Evolutionary conservation across 192 early-diverging fungal species (phyloP).

Genomic region (Entomortierella parvispora): DNA sequence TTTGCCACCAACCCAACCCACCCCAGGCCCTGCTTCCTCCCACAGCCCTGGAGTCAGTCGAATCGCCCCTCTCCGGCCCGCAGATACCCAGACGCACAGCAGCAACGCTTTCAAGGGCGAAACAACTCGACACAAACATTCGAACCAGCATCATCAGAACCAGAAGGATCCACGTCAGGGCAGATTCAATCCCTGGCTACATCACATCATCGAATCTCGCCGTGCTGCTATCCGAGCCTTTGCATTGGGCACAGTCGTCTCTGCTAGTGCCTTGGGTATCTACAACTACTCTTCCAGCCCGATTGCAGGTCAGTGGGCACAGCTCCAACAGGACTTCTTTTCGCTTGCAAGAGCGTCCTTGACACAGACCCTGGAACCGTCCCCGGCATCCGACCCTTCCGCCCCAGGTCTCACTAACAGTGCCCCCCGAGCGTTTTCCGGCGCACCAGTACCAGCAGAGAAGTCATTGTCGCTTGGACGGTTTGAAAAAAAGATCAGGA

Average conservation of each 20-base stretch:
- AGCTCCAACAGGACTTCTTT: slow-evolving; percentile 11
- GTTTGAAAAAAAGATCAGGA: slow-evolving; percentile 35
- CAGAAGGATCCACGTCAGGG: not conserved
- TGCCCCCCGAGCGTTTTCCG: slow-evolving; percentile 9
- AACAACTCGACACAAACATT: not conserved
- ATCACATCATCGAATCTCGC: slow-evolving; percentile 4
- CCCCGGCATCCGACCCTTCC: not conserved
- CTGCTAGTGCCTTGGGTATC: not conserved
- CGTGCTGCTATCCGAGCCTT: slow-evolving; percentile 19
- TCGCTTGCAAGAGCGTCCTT: not conserved
- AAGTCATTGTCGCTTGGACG: not conserved
- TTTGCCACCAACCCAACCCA: not conserved
- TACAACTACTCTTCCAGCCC: not conserved
- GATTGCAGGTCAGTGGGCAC: not conserved
- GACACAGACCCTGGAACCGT: not conserved
- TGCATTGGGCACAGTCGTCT: slow-evolving; percentile 1
- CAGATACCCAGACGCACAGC: not conserved
- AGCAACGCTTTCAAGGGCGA: slow-evolving; percentile 1
- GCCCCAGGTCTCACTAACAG: not conserved
- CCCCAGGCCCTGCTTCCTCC: not conserved
- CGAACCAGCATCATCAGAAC: slow-evolving; percentile 10
- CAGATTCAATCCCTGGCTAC: slow-evolving; percentile 20
- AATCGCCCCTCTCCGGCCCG: slow-evolving; percentile 3
- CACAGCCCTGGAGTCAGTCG: slow-evolving; percentile 15
- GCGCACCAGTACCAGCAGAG: not conserved